Evolutionary conservation across 345 rosid species (phyloP).

Genomic region (Citrus trifoliata): DNA sequence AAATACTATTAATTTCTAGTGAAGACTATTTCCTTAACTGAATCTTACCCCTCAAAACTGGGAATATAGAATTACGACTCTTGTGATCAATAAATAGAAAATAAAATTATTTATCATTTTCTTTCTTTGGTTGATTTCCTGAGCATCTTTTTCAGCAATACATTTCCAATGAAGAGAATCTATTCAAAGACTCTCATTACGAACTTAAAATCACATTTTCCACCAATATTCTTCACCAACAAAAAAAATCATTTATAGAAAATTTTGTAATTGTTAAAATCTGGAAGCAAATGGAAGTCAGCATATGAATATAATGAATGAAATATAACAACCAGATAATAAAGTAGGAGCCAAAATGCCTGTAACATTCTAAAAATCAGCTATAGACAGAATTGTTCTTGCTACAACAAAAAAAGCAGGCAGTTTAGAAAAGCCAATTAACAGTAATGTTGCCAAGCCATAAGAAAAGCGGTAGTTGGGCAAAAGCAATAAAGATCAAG

Average conservation of each 20-base stretch:
- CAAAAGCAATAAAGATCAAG: slow-evolving; percentile 79
- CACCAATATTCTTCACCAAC: not conserved
- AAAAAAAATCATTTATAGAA: not conserved
- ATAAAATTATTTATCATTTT: not conserved
- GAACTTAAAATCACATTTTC: not conserved
- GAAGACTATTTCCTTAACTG: not conserved
- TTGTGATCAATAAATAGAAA: not conserved
- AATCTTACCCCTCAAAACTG: not conserved
- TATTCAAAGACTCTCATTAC: not conserved
- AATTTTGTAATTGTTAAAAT: not conserved
- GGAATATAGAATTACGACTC: not conserved
- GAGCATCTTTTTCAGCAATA: not conserved
- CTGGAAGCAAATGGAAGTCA: not conserved
- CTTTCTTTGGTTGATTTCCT: not conserved
- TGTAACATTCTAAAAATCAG: not conserved
- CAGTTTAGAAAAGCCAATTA: slow-evolving; percentile 72
- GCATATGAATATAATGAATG: not conserved
- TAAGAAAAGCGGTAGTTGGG: slow-evolving; percentile 78
- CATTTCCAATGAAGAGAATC: not conserved
- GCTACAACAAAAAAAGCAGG: slow-evolving; percentile 13
- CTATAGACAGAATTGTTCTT: slow-evolving; percentile 21
- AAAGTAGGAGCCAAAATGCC: not conserved
- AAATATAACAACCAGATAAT: not conserved
- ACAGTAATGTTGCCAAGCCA: slow-evolving; percentile 95
- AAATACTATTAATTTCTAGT: not conserved